phyloP scores from a whole-genome alignment of 139 green algal genomes.

The Chlamydomonas sphaeroides region DNA sequence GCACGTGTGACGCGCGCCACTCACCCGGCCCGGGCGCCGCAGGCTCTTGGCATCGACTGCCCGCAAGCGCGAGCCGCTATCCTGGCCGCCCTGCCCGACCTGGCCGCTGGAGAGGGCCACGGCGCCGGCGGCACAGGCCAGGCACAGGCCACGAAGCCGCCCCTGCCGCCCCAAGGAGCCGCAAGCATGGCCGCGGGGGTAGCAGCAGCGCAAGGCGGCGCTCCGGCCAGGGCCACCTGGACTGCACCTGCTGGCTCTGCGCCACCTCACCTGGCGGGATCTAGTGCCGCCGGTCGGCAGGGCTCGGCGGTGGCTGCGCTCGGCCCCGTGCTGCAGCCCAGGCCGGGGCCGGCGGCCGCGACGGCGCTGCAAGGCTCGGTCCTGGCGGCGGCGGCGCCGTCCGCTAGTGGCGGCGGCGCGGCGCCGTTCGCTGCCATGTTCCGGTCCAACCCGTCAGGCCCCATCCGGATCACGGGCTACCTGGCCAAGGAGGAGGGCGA shows the following conservation, averaged over 20 bases:
- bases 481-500: background rate
- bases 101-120: background rate
- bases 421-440: constrained; percentile 3
- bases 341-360: no score
- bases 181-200: no score
- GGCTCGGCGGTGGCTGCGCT: no score
- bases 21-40: no score
- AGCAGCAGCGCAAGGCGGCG: background rate
- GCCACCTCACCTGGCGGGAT: no score
- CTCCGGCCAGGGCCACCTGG: background rate
- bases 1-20: no score
- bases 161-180: no score
- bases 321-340: no score
- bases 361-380: no score
- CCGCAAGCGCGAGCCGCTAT: constrained; percentile 3
- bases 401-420: background rate
- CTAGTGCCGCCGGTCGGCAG: no score
- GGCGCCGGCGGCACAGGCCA: background rate
- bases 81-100: constrained; percentile 21
- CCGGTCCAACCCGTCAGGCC: background rate
- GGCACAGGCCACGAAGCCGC: background rate
- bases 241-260: background rate
- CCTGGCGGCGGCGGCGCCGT: background rate
- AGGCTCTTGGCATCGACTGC: constrained; percentile 45
- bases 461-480: constrained; percentile 17